Conservation (phyloP, 305 asterid species). For the Fraxinus angustifolia region DNA sequence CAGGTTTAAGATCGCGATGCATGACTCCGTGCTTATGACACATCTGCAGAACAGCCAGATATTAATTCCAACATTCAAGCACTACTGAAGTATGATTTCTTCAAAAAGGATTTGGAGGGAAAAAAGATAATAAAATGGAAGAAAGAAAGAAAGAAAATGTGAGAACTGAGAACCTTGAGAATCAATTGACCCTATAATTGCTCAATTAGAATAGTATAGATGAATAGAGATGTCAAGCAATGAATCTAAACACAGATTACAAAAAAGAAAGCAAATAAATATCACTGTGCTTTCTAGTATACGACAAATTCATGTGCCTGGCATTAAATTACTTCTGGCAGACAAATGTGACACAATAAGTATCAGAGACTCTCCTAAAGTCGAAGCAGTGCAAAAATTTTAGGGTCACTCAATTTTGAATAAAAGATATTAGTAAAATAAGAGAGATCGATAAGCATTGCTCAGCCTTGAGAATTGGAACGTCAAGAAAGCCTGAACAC, state of each 20-base stretch:
- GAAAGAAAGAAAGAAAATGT: not conserved
- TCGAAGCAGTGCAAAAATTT: not conserved
- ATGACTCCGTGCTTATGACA: constrained; percentile 81
- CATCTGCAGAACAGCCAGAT: constrained; percentile 37
- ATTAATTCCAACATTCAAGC: constrained; percentile 2
- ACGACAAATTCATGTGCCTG: not conserved
- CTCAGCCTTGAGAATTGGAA: not conserved
- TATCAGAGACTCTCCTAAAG: not conserved
- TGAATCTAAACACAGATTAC: not conserved
- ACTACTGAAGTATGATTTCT: not conserved
- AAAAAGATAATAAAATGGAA: not conserved
- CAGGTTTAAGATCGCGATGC: constrained; percentile 18
- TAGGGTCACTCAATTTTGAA: not conserved
- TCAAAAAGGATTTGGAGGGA: not conserved
- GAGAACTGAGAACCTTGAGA: not conserved
- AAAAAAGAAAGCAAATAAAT: not conserved
- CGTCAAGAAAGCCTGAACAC: not conserved
- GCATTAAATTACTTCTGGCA: not conserved
- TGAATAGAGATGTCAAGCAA: not conserved
- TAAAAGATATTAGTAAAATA: not conserved
- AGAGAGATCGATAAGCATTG: not conserved
- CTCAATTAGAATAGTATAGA: not conserved
- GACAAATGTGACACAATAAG: not conserved
- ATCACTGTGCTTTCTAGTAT: not conserved
- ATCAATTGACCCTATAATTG: not conserved